A percentile compares a stretch with the other conserved stretches of the same genome.
Conservation (phyloP, 306 rosid genomes). For the Rosa rugosa region DNA sequence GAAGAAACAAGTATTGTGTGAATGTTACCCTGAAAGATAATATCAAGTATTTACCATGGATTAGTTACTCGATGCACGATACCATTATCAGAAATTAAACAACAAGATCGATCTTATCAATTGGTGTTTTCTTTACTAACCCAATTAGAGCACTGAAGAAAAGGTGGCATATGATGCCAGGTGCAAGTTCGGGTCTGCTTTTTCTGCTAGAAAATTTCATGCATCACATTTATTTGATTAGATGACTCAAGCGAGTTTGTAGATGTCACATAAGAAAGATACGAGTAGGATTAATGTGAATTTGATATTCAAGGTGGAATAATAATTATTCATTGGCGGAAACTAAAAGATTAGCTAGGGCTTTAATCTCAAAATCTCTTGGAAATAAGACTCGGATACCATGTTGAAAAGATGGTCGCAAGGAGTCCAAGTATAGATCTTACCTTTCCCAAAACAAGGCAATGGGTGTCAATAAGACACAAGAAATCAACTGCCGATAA, state of each 20-base stretch:
- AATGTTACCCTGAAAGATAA: slow-evolving; percentile 53
- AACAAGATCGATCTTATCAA: neutral
- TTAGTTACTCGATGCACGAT: neutral
- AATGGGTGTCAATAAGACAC: slow-evolving; percentile 64
- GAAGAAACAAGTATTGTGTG: slow-evolving; percentile 62
- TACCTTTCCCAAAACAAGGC: slow-evolving; percentile 72
- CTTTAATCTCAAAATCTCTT: too few species aligned
- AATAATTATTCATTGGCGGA: too few species aligned
- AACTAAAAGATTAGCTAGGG: too few species aligned
- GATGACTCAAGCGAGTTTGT: neutral
- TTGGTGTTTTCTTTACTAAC: slow-evolving; percentile 35
- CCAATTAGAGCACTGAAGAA: slow-evolving; percentile 79
- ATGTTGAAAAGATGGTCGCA: too few species aligned
- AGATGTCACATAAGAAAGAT: too few species aligned
- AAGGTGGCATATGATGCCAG: slow-evolving; percentile 46
- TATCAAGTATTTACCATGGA: neutral
- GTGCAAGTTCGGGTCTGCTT: slow-evolving; percentile 46
- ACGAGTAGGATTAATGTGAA: too few species aligned
- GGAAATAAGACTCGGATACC: too few species aligned
- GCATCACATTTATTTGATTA: neutral
- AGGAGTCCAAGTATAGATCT: neutral
- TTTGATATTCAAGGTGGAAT: neutral
- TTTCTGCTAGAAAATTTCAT: slow-evolving; percentile 42
- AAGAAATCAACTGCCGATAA: slow-evolving; percentile 63
- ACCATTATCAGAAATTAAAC: neutral